Percentiles rank a stretch among this genome's conserved stretches.
phyloP scores from a whole-genome alignment of 768 basidiomycete species.

The Trametes elegans region DNA sequence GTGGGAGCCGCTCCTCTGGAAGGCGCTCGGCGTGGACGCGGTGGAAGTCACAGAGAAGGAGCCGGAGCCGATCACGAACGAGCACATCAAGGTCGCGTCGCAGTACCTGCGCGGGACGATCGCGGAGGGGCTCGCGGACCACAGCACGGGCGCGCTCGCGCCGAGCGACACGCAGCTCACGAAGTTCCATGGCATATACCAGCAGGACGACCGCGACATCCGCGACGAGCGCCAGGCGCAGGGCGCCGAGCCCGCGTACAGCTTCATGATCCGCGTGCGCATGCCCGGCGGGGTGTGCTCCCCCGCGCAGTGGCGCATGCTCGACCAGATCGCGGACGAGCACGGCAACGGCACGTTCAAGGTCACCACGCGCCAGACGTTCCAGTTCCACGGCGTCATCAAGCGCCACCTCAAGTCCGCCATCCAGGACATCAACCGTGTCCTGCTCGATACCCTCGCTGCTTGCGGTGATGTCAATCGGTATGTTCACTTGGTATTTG shows the following conservation, averaged over 20 bases:
- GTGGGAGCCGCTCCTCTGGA: slow-evolving; percentile 96
- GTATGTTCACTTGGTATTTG: slow-evolving; percentile 36
- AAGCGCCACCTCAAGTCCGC: slow-evolving; percentile 95
- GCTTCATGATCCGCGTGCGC: slow-evolving; percentile 98
- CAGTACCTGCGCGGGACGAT: slow-evolving; percentile 95
- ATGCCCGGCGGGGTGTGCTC: slow-evolving; percentile 95
- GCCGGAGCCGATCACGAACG: slow-evolving; percentile 97
- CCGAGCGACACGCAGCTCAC: slow-evolving; percentile 91
- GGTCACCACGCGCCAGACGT: slow-evolving; percentile 95
- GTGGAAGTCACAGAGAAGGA: slow-evolving; percentile 89
- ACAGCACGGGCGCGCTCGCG: slow-evolving; percentile 85
- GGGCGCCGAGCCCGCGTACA: slow-evolving; percentile 92
- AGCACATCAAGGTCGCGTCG: slow-evolving; percentile 98
- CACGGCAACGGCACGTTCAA: slow-evolving; percentile 94
- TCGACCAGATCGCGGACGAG: slow-evolving; percentile 96
- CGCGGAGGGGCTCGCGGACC: slow-evolving; percentile 84
- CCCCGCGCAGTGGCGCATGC: slow-evolving; percentile 89
- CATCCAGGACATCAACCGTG: slow-evolving; percentile 93
- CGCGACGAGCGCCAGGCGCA: slow-evolving; percentile 92
- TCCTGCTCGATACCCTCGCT: slow-evolving; percentile 90
- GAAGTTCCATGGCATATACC: slow-evolving; percentile 97
- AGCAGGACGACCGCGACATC: slow-evolving; percentile 98
- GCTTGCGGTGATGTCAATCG: slow-evolving; percentile 98
- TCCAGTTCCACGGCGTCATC: slow-evolving; percentile 99
- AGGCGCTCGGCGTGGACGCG: slow-evolving; percentile 86